These are phyloP conservation scores for Colletotrichum kahawae DNA, from an alignment of 2,329 filamentous ascomycete species.

Conservation along the genomic window DNA sequence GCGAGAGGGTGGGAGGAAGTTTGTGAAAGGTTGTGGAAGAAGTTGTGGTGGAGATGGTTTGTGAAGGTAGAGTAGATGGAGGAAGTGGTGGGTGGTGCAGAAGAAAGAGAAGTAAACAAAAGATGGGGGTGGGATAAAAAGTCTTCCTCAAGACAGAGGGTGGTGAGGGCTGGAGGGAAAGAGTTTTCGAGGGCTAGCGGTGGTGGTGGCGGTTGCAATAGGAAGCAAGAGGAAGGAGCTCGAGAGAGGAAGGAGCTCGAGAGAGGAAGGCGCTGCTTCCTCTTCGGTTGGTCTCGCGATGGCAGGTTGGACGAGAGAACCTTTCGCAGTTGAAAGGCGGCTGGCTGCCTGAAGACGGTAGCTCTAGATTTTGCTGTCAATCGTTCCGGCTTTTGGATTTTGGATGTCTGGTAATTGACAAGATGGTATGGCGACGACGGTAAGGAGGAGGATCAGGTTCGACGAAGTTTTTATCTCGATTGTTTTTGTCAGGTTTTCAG, in stretches of 20 bases:
- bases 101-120: not conserved
- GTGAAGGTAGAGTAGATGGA: not conserved
- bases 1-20: not conserved
- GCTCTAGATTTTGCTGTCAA: not conserved
- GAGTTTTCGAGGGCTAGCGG: not conserved
- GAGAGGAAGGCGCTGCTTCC: not conserved
- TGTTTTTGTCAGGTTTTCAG: not conserved
- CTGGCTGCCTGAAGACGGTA: not conserved
- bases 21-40: not conserved
- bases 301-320: not conserved
- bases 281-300: not conserved
- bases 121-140: not conserved
- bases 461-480: not conserved
- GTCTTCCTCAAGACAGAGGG: not conserved
- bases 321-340: not conserved
- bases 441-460: not conserved
- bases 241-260: not conserved
- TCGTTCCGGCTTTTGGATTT: not conserved
- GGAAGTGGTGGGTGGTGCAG: not conserved
- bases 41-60: not conserved
- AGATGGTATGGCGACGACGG: not conserved
- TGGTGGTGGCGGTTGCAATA: not conserved
- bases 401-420: not conserved
- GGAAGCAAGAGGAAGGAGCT: not conserved
- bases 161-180: not conserved